These are phyloP conservation scores for Colletotrichum lupini DNA, from an alignment of 2,329 filamentous ascomycete genomes.

Conservation along the genomic window DNA sequence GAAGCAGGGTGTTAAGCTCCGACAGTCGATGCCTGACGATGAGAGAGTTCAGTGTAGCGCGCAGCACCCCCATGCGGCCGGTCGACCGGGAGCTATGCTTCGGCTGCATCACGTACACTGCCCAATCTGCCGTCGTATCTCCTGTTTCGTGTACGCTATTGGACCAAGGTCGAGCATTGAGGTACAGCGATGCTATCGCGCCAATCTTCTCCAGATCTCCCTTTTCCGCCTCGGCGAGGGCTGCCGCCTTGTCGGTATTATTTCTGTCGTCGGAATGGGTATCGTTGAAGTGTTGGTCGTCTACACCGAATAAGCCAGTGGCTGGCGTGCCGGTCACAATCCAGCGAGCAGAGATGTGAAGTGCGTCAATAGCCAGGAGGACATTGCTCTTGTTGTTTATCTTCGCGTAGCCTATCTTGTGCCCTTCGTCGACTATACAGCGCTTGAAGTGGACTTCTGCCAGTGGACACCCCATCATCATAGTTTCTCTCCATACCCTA, in stretches of 20 bases:
- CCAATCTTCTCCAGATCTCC: constrained; percentile 76
- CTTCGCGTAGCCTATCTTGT: constrained; percentile 78
- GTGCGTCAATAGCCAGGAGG: constrained; percentile 60
- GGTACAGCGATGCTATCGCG: constrained; percentile 74
- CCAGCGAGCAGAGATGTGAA: constrained; percentile 82
- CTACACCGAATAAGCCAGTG: constrained; percentile 80
- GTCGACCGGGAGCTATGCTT: constrained; percentile 61
- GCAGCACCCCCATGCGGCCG: constrained; percentile 72
- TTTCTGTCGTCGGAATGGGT: background rate
- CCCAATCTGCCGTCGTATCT: constrained; percentile 74
- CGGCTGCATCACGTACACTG: constrained; percentile 74
- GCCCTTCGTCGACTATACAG: constrained; percentile 92
- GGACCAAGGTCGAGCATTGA: constrained; percentile 83
- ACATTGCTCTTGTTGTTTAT: constrained; percentile 66
- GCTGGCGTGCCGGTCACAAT: constrained; percentile 92
- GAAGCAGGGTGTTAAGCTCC: constrained; percentile 77
- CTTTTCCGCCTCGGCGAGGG: constrained; percentile 51
- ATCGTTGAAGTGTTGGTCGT: constrained; percentile 26
- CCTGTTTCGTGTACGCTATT: constrained; percentile 66
- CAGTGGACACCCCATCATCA: constrained; percentile 66
- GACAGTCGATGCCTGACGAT: constrained; percentile 83
- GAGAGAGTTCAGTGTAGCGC: constrained; percentile 77
- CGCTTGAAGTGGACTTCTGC: constrained; percentile 84
- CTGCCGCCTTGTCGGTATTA: background rate
- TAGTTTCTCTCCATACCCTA: constrained; percentile 54